Evolutionary conservation across 148 eudicot genomes (phyloP), one percentile per base, ranked within the genome.

Genomic region (Talinum fruticosum): DNA sequence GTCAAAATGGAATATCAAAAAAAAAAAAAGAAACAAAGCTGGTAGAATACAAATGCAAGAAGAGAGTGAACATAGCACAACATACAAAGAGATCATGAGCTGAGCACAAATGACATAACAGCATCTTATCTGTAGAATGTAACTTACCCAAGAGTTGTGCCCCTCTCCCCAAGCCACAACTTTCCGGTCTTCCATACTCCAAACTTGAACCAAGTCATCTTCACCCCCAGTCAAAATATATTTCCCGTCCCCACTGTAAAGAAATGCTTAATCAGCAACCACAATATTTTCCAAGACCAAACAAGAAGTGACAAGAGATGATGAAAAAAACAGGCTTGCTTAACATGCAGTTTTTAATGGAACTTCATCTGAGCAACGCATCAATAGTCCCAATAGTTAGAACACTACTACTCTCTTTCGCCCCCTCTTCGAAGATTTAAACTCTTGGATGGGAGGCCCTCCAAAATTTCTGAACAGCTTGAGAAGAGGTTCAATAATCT

Each of bases 91-190:
- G 33, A 66, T 14, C 35, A 65, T 34, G 26, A 18, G 70, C 70
- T 34, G 26, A 18, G 70, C 70, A 66, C 24, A 38, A 47, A 37
- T 4, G 37, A 66, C 24, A 66, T 15, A 67, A 15, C 13, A 70
- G 36, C 32, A 57, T 41, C 35, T 19, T 76, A 29, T 41, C 10
- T 47, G 26, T 24, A 41, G 30, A 30, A 26, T 19, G 67, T 15
- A 72, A 80, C 92, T 87, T 81, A 93, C 98, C 97, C 98, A 93
- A 21, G 98, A 93, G 83, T 88, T 93, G 82, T 93, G 98, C 29
- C 97, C 97, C 82, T 93, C 98, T 32, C 98, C 96, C 97, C 97
- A 91, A 71, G 98, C 98, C 33, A 93, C 91, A 85, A 93, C 85
- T 83, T 88, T 93, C 59, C 96, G 88, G 64, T 86, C 96, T 74